phyloP scores from a whole-genome alignment of 352 stramenopile genomes.

The Phytophthora citricola region DNA sequence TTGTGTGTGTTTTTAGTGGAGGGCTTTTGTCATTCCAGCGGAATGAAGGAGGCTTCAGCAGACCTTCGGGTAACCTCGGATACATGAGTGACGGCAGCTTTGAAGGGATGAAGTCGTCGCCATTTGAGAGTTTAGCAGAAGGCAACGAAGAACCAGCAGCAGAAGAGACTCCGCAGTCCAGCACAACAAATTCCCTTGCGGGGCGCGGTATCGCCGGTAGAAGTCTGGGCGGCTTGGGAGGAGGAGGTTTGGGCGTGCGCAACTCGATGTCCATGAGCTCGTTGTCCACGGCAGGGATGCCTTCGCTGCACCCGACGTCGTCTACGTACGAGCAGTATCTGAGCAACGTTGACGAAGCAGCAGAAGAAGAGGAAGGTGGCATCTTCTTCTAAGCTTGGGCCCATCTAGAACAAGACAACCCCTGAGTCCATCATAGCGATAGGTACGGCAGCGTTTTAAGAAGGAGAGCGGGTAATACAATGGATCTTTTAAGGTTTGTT shows the following conservation, averaged over 20 bases:
- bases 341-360: conserved; percentile 86
- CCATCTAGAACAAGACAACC: conserved; percentile 15
- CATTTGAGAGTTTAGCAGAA: conserved; percentile 37
- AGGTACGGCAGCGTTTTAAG: conserved; percentile 25
- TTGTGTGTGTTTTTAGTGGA: conserved; percentile 28
- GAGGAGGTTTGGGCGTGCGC: conserved; percentile 35
- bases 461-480: conserved; percentile 38
- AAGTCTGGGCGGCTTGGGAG: conserved; percentile 28
- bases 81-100: conserved; percentile 60
- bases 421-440: neutral
- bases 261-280: conserved; percentile 90
- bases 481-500: conserved; percentile 37
- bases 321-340: conserved; percentile 90
- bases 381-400: conserved; percentile 83
- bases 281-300: conserved; percentile 65
- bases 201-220: conserved; percentile 37
- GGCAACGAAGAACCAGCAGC: conserved; percentile 18
- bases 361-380: conserved; percentile 75
- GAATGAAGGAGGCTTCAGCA: conserved; percentile 24
- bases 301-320: conserved; percentile 65
- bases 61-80: conserved; percentile 31
- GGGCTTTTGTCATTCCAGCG: conserved; percentile 40
- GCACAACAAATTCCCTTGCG: conserved; percentile 18
- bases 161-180: conserved; percentile 17
- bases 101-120: conserved; percentile 50